These are phyloP conservation scores for Cephaloascus fragrans DNA, from an alignment of 805 yeast genomes.

Conservation along the genomic window DNA sequence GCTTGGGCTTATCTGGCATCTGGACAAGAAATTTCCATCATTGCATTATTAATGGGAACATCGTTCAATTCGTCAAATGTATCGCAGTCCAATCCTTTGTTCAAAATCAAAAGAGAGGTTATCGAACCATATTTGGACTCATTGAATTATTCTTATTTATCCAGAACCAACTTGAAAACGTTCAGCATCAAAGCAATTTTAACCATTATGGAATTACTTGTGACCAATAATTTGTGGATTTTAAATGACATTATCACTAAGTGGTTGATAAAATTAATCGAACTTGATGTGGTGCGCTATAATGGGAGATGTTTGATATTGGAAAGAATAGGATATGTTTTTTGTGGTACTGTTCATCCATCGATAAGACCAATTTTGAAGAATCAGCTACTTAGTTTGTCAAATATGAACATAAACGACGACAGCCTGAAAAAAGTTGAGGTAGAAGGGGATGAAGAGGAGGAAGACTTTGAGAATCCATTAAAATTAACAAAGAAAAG, in stretches of 20 bases:
- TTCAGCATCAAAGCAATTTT: constrained; percentile 64
- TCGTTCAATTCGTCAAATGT: constrained; percentile 25
- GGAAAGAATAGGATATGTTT: constrained; percentile 1
- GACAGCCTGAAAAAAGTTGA: constrained; percentile 2
- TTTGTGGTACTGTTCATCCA: background rate
- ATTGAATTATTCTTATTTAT: constrained; percentile 62
- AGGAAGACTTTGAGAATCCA: constrained; percentile 24
- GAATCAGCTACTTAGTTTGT: background rate
- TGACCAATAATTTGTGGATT: constrained; percentile 30
- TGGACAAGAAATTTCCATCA: constrained; percentile 80
- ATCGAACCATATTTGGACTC: constrained; percentile 60
- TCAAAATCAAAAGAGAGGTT: constrained; percentile 40
- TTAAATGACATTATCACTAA: constrained; percentile 33
- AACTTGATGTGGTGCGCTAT: constrained; percentile 3
- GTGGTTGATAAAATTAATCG: constrained; percentile 10
- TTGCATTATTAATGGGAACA: constrained; percentile 54
- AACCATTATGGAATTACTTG: constrained; percentile 61
- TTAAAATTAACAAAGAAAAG: constrained; percentile 22
- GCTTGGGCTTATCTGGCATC: constrained; percentile 79
- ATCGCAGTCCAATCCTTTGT: constrained; percentile 24
- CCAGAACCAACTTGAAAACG: constrained; percentile 59
- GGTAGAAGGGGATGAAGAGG: constrained; percentile 7
- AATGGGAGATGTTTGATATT: background rate
- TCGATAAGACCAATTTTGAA: background rate
- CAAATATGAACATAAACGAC: constrained; percentile 1